Percentiles rank a stretch among this genome's conserved stretches.
phyloP scores from a whole-genome alignment of 78 protist genomes.

The Polysphondylium violaceum region DNA sequence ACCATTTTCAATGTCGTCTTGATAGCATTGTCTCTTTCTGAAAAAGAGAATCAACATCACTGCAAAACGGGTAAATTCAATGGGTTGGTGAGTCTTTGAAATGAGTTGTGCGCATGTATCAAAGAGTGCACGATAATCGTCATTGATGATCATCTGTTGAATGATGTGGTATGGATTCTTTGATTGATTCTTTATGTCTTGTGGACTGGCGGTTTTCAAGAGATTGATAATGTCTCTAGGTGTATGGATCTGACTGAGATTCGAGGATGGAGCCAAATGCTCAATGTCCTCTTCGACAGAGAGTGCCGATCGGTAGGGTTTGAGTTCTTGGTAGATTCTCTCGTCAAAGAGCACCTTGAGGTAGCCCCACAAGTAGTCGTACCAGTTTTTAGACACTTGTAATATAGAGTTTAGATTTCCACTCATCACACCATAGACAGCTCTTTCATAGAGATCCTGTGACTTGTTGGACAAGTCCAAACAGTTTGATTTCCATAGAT shows the following conservation, averaged over 20 bases:
- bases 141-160: slow-evolving; percentile 50
- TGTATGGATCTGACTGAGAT: slow-evolving; percentile 7
- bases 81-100: neutral
- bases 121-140: slow-evolving; percentile 17
- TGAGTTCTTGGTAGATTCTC: neutral
- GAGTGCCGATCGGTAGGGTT: slow-evolving; percentile 5
- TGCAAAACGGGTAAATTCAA: slow-evolving; percentile 50
- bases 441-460: slow-evolving; percentile 20
- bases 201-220: slow-evolving; percentile 10
- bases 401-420: slow-evolving; percentile 9
- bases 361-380: slow-evolving; percentile 65
- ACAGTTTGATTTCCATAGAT: slow-evolving; percentile 60
- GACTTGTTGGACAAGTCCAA: neutral
- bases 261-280: neutral
- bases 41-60: slow-evolving; percentile 35
- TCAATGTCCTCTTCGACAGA: slow-evolving; percentile 37
- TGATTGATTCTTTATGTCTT: slow-evolving; percentile 39
- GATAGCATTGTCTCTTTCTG: slow-evolving; percentile 25
- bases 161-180: slow-evolving; percentile 40
- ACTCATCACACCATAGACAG: slow-evolving; percentile 42
- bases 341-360: slow-evolving; percentile 16
- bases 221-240: slow-evolving; percentile 39
- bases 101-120: neutral
- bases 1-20: no score
- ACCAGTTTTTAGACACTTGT: slow-evolving; percentile 41